Evolutionary conservation across 305 asterid species (phyloP).

Genomic region (Fraxinus paxiana): DNA sequence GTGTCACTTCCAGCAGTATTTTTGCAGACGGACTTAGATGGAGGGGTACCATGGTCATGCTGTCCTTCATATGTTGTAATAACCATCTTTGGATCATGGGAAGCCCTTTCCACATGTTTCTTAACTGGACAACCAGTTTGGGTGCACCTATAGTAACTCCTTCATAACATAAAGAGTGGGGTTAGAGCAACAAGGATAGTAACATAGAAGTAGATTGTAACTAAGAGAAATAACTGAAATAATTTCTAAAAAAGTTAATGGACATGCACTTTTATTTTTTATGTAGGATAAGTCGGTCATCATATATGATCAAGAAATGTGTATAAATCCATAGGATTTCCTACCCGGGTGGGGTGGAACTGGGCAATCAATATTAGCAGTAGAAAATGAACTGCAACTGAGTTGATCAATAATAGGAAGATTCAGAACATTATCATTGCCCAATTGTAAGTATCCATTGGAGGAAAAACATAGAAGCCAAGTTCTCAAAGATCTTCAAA

Average conservation of each 20-base stretch:
- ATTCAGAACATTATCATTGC: background rate
- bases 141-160: slow-evolving; percentile 97
- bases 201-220: slow-evolving; percentile 19
- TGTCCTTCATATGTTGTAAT: slow-evolving; percentile 53
- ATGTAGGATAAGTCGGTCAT: slow-evolving; percentile 9
- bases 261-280: slow-evolving; percentile 42
- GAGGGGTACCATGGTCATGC: background rate
- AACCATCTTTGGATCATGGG: slow-evolving; percentile 71
- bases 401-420: background rate
- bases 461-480: background rate
- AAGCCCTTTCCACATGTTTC: slow-evolving; percentile 90
- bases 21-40: slow-evolving; percentile 41
- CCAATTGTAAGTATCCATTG: background rate
- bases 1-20: slow-evolving; percentile 34
- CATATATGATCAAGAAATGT: background rate
- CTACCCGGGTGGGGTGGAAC: background rate
- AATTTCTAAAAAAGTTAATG: slow-evolving; percentile 30
- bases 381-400: slow-evolving; percentile 8
- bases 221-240: background rate
- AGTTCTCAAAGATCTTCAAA: background rate
- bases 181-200: slow-evolving; percentile 33
- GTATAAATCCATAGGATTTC: background rate
- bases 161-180: slow-evolving; percentile 20
- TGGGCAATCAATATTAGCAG: background rate
- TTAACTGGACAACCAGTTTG: slow-evolving; percentile 74